Evolutionary conservation across 805 yeast species (phyloP).

Genomic region (Priceomyces medius): DNA sequence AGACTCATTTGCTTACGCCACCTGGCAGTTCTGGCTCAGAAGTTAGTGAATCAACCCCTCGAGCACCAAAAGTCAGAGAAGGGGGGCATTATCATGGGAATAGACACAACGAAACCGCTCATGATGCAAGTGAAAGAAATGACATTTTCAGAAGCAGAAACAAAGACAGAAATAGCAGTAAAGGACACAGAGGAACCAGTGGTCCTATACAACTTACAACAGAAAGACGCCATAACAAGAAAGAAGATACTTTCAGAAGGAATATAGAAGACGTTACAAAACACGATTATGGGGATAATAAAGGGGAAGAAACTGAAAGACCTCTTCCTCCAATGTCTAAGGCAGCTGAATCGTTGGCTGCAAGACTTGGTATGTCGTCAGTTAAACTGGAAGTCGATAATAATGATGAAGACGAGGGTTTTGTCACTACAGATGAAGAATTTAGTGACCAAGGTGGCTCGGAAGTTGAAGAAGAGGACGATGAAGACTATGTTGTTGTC

Average conservation of each 20-base stretch:
- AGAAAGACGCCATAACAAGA: background rate
- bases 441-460: conserved; percentile 1
- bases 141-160: background rate
- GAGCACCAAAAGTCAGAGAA: background rate
- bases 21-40: conserved; percentile 1
- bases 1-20: background rate
- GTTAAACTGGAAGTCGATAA: background rate
- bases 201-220: background rate
- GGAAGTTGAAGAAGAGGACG: conserved; percentile 10
- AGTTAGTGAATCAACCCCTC: background rate
- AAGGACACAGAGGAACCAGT: background rate
- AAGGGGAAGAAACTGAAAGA: conserved; percentile 9
- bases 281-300: background rate
- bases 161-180: background rate
- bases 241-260: background rate
- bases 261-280: background rate
- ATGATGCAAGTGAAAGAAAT: background rate
- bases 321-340: conserved; percentile 24
- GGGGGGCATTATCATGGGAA: background rate
- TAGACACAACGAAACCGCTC: background rate
- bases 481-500: conserved; percentile 8
- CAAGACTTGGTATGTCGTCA: conserved; percentile 22
- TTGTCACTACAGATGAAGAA: conserved; percentile 9
- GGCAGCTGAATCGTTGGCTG: conserved; percentile 33
- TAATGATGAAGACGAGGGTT: conserved; percentile 7